Conservation (phyloP, 2,329 filamentous ascomycete species). For the Ophiognomonia clavigignenti-juglandacearum region DNA sequence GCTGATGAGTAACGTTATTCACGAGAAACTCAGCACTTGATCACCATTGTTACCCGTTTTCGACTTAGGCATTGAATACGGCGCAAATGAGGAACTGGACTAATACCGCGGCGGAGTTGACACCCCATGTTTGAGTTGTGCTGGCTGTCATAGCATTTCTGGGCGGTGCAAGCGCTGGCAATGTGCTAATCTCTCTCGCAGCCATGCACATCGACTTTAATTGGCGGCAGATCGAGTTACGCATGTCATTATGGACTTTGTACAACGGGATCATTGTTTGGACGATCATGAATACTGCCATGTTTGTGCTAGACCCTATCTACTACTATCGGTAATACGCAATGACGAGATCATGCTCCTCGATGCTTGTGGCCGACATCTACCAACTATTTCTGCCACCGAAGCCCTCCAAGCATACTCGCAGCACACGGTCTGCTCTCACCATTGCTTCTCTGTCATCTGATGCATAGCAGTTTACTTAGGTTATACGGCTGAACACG, state of each 20-base stretch:
- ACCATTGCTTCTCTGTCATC: no score
- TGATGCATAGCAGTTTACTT: no score
- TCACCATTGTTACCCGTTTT: not conserved
- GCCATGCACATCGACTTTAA: not conserved
- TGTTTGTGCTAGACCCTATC: not conserved
- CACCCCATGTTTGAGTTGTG: not conserved
- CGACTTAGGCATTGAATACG: not conserved
- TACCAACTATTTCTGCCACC: no score
- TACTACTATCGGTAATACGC: not conserved
- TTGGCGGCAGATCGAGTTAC: not conserved
- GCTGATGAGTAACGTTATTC: not conserved
- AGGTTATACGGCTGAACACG: no score
- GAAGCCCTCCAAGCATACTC: no score
- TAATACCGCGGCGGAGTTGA: not conserved
- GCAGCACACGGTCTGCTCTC: no score
- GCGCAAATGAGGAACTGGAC: not conserved
- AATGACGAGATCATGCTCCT: not conserved
- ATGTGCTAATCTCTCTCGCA: no score
- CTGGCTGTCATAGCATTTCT: no score
- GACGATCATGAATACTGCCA: not conserved
- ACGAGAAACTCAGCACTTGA: not conserved
- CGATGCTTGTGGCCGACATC: no score
- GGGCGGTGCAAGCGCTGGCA: no score
- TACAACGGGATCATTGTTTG: not conserved
- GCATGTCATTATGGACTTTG: not conserved